These are phyloP conservation scores for Echinosophora koreensis DNA, from an alignment of 306 rosid genomes.

Conservation along the genomic window DNA sequence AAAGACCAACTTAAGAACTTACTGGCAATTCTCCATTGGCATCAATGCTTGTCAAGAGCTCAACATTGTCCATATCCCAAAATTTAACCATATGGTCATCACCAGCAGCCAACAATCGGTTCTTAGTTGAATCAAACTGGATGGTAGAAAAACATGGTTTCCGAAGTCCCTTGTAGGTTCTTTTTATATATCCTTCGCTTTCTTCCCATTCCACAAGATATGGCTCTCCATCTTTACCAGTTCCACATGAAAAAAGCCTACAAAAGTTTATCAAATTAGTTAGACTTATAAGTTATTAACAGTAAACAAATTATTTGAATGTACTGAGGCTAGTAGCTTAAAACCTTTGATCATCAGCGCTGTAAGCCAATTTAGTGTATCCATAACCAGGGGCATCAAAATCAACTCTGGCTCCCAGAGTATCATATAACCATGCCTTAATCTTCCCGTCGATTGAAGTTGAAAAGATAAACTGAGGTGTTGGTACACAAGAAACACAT, in stretches of 20 bases:
- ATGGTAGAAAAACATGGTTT: constrained; percentile 39
- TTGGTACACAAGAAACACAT: constrained; percentile 16
- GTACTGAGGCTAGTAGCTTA: constrained; percentile 7
- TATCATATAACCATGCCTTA: constrained; percentile 51
- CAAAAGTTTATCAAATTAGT: background rate
- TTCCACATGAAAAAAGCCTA: constrained; percentile 61
- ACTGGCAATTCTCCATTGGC: constrained; percentile 53
- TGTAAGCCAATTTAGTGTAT: constrained; percentile 50
- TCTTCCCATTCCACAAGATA: constrained; percentile 61
- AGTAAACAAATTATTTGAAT: constrained; percentile 12
- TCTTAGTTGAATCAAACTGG: constrained; percentile 48
- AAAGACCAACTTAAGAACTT: constrained; percentile 13
- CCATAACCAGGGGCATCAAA: constrained; percentile 48
- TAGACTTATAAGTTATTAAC: background rate
- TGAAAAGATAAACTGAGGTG: constrained; percentile 47
- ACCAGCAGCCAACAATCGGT: constrained; percentile 55
- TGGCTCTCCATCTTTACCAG: constrained; percentile 51
- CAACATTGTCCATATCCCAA: constrained; percentile 60
- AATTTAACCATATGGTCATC: constrained; percentile 51
- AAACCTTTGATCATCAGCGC: constrained; percentile 52
- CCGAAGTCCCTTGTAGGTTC: constrained; percentile 51
- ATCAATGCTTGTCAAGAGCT: constrained; percentile 36
- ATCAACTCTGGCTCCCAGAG: constrained; percentile 16
- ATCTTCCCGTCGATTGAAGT: constrained; percentile 54
- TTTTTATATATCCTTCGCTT: constrained; percentile 44